Percentiles rank a stretch among this genome's conserved stretches.
Evolutionary conservation across 1,284 basidiomycete genomes (phyloP).

Genomic region (Butyriboletus appendiculatus): DNA sequence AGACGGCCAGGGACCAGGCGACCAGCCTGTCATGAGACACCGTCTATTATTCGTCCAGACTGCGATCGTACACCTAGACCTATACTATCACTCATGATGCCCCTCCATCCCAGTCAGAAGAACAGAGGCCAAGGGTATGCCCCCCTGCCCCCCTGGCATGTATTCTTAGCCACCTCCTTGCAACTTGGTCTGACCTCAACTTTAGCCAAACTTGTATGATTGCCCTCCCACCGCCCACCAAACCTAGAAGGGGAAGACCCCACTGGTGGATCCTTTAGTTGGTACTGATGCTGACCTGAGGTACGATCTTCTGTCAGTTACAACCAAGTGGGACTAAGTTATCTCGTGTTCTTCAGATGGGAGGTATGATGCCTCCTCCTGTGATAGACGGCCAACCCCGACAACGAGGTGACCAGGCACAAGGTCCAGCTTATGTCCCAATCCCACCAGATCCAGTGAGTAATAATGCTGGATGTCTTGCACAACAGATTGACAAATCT

Average conservation of each 20-base stretch:
- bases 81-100: slow-evolving; percentile 4
- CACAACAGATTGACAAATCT: slow-evolving; percentile 2
- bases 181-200: slow-evolving; percentile 1
- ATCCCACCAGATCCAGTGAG: slow-evolving; percentile 35
- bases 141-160: slow-evolving; percentile 27
- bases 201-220: slow-evolving; percentile 27
- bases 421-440: slow-evolving; percentile 34
- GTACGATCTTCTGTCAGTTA: slow-evolving; percentile 12
- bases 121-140: slow-evolving; percentile 27
- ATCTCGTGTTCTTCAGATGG: slow-evolving; percentile 14
- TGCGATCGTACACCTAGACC: slow-evolving; percentile 12
- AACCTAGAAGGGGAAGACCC: slow-evolving; percentile 17
- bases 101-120: slow-evolving; percentile 15
- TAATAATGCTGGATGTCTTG: slow-evolving; percentile 7
- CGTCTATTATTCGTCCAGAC: slow-evolving; percentile 14
- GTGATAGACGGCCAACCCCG: slow-evolving; percentile 14
- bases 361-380: slow-evolving; percentile 26
- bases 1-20: slow-evolving; percentile 1
- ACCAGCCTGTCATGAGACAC: background rate
- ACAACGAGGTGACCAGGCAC: slow-evolving; percentile 16
- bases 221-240: slow-evolving; percentile 29
- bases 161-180: background rate
- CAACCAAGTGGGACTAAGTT: background rate
- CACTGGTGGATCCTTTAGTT: slow-evolving; percentile 18
- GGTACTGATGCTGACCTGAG: slow-evolving; percentile 24